A percentile compares a stretch with the other conserved stretches of the same genome.
These are phyloP conservation scores for Chalara sp. DNA, from an alignment of 2,329 filamentous ascomycete species.

Conservation along the genomic window DNA sequence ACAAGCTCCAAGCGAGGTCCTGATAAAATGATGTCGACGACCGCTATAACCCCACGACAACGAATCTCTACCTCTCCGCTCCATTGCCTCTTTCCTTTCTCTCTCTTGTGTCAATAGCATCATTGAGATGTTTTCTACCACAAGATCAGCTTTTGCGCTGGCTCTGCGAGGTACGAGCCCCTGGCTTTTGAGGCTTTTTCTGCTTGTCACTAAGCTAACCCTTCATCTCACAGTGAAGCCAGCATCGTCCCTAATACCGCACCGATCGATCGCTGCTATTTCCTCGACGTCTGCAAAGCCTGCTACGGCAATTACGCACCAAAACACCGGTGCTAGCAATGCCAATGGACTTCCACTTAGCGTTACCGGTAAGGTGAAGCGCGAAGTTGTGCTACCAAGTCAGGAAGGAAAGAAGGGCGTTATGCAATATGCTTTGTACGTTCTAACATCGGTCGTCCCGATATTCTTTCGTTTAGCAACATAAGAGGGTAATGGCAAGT, in stretches of 20 bases:
- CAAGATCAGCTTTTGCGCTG: conserved; percentile 34
- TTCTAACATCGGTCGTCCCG: conserved; percentile 18
- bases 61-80: conserved; percentile 10
- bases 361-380: conserved; percentile 41
- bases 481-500: background rate
- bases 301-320: conserved; percentile 50
- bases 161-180: conserved; percentile 33
- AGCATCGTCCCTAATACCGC: conserved; percentile 52
- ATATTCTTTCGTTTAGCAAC: background rate
- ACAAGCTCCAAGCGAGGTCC: conserved; percentile 1
- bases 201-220: conserved; percentile 20
- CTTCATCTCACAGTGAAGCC: conserved; percentile 51
- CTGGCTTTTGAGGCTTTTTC: background rate
- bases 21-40: conserved; percentile 4
- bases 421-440: conserved; percentile 82
- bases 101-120: conserved; percentile 16
- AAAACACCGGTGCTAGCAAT: conserved; percentile 45
- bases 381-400: conserved; percentile 70
- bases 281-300: conserved; percentile 59
- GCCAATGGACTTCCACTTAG: conserved; percentile 44
- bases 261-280: conserved; percentile 57
- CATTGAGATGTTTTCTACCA: conserved; percentile 34
- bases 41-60: conserved; percentile 5
- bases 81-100: conserved; percentile 10
- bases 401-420: conserved; percentile 74